phyloP scores from a whole-genome alignment of 257 asterid genomes.

The Forsythia suspensa region DNA sequence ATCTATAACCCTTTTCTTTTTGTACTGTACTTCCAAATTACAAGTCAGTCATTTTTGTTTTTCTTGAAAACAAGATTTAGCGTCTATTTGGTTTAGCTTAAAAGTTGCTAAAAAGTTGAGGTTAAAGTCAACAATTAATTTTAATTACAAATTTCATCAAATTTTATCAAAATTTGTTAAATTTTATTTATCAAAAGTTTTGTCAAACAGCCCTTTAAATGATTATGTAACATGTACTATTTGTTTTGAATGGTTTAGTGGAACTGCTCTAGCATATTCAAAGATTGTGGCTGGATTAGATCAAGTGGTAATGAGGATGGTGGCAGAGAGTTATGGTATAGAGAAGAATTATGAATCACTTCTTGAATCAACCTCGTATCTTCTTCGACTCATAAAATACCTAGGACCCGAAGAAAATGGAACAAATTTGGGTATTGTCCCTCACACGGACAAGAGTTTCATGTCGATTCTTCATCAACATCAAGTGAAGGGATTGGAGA shows the following conservation, averaged over 20 bases:
- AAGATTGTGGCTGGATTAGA: conserved; percentile 38
- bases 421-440: conserved; percentile 29
- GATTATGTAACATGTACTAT: too few relatives aligned
- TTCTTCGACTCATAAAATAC: conserved; percentile 39
- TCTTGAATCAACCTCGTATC: conserved; percentile 29
- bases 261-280: conserved; percentile 28
- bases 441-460: conserved; percentile 56
- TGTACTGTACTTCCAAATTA: too few relatives aligned
- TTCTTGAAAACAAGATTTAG: too few relatives aligned
- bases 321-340: conserved; percentile 31
- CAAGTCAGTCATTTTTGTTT: too few relatives aligned
- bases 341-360: conserved; percentile 24
- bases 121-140: too few relatives aligned
- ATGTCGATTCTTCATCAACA: conserved; percentile 39
- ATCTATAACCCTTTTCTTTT: too few relatives aligned
- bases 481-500: conserved; percentile 34
- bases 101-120: too few relatives aligned
- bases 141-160: too few relatives aligned
- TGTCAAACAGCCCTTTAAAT: too few relatives aligned
- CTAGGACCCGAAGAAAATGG: conserved; percentile 25
- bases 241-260: conserved; percentile 13
- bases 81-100: too few relatives aligned
- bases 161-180: too few relatives aligned
- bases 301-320: conserved; percentile 45
- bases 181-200: too few relatives aligned